These are phyloP conservation scores for Colletotrichum sidae DNA, from an alignment of 2,329 filamentous ascomycete species.

Conservation along the genomic window DNA sequence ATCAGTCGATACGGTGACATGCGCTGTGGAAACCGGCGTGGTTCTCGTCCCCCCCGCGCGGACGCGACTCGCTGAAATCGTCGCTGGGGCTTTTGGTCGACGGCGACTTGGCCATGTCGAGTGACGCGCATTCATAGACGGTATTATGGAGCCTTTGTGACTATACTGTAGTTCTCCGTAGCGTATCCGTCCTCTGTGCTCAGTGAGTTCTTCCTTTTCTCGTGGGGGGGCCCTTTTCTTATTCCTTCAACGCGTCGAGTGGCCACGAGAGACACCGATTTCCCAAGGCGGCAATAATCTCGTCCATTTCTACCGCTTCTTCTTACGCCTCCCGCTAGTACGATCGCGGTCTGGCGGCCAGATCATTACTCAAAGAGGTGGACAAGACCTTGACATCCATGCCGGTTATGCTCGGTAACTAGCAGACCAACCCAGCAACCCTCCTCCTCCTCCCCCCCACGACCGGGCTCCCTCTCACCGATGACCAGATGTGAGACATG, in stretches of 20 bases:
- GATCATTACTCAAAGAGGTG: neutral
- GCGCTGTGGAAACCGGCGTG: slow-evolving; percentile 27
- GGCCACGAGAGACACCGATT: neutral
- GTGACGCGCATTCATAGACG: slow-evolving; percentile 6
- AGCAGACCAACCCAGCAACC: neutral
- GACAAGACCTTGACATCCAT: neutral
- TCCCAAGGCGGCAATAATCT: slow-evolving; percentile 4
- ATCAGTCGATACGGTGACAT: slow-evolving; percentile 34
- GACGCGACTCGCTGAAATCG: slow-evolving; percentile 30
- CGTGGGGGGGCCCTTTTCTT: too few species aligned
- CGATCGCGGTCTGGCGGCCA: neutral
- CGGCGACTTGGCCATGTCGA: neutral
- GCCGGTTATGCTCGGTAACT: slow-evolving; percentile 32
- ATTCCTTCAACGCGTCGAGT: neutral
- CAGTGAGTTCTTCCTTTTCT: too few species aligned
- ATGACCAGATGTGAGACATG: slow-evolving; percentile 6
- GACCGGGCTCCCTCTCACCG: slow-evolving; percentile 3
- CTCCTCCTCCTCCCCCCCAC: neutral
- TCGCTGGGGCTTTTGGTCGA: slow-evolving; percentile 12
- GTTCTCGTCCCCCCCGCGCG: neutral
- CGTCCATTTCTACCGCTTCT: neutral
- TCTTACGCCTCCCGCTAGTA: slow-evolving; percentile 15
- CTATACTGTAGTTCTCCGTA: too few species aligned
- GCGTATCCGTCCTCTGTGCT: too few species aligned
- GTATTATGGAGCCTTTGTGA: too few species aligned